Conservation (phyloP, 148 eudicot species). For the Heliosperma pusillum region DNA sequence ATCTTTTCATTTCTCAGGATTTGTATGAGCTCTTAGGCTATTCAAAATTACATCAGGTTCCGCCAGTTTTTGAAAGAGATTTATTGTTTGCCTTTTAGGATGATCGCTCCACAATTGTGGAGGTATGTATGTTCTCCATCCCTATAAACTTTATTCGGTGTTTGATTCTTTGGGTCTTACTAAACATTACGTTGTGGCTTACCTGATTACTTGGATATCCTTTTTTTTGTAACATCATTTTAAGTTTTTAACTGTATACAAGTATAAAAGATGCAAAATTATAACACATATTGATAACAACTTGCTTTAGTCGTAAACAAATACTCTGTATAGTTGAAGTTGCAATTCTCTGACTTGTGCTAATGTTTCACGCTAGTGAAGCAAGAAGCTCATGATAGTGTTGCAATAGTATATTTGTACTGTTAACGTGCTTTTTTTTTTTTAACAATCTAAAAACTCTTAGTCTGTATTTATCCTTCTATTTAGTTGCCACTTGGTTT, state of each 20-base stretch:
- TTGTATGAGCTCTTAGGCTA: slow-evolving; percentile 53
- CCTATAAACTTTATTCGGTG: slow-evolving; percentile 29
- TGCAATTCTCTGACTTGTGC: neutral
- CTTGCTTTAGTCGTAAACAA: neutral
- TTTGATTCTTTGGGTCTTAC: slow-evolving; percentile 37
- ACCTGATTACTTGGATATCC: slow-evolving; percentile 23
- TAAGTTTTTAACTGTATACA: neutral
- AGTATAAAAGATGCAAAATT: neutral
- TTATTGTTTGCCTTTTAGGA: slow-evolving; percentile 42
- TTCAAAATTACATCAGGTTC: slow-evolving; percentile 46
- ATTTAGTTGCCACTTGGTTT: neutral
- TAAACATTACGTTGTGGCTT: slow-evolving; percentile 11
- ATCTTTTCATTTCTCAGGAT: slow-evolving; percentile 31
- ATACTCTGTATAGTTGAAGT: neutral
- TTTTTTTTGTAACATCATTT: slow-evolving; percentile 3
- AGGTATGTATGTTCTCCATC: slow-evolving; percentile 52
- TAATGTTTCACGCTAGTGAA: neutral
- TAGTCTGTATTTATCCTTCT: neutral
- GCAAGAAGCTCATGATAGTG: neutral
- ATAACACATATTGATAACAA: neutral
- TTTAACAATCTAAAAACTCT: no score
- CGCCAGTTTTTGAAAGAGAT: slow-evolving; percentile 28
- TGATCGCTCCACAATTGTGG: slow-evolving; percentile 36
- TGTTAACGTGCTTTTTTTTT: neutral
- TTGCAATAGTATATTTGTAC: neutral